Evolutionary conservation across 2,329 filamentous ascomycete genomes (phyloP), one percentile per base, ranked within the genome.

Genomic region (Pseudovirgaria hyperparasitica): DNA sequence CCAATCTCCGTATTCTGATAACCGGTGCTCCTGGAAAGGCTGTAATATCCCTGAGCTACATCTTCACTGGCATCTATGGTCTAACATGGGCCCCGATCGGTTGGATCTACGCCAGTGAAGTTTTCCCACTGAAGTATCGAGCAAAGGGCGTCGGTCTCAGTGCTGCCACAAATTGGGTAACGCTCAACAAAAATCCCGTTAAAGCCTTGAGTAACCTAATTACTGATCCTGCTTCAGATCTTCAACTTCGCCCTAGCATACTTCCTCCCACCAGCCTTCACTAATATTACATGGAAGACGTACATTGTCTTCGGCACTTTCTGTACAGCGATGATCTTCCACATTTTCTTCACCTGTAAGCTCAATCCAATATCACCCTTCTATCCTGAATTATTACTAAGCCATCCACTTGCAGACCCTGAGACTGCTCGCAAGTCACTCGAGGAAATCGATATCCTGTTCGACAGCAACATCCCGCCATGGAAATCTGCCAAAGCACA

Each of bases 241-340:
- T 67, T 65, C 48, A 69, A 69, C 48, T 71, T 67, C 46, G 62
- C 67, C 0, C 57, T 76, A 4, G 43, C 41, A 1, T 50, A 67
- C 42, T 72, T 73, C 36, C 63, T 70, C 0, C 66, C 69, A 0
- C 67, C 67, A 0, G 63, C 67, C 0, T 72, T 73, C 37, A 63
- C 64, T 37, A 71, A 64, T 45, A 71, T 71, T 37, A 42, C 54
- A 29, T 72, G 66, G 58, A 47, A 67, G 41, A 72, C 72, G 36
- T 86, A 85, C 52, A 69, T 85, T 50, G 63, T 87, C 36, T 87
- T 87, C 44, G 81, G 67, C 9, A 65, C 72, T 10, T 82, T 84
- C 60, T 80, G 78, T 46, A 64, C 64, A 1, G 62, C 63, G 5
- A 78, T 79, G 41, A 72, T 73, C 21, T 47, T 84, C 27, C 77